phyloP scores from a whole-genome alignment of 2,329 filamentous ascomycete genomes.

The Monascus ruber region DNA sequence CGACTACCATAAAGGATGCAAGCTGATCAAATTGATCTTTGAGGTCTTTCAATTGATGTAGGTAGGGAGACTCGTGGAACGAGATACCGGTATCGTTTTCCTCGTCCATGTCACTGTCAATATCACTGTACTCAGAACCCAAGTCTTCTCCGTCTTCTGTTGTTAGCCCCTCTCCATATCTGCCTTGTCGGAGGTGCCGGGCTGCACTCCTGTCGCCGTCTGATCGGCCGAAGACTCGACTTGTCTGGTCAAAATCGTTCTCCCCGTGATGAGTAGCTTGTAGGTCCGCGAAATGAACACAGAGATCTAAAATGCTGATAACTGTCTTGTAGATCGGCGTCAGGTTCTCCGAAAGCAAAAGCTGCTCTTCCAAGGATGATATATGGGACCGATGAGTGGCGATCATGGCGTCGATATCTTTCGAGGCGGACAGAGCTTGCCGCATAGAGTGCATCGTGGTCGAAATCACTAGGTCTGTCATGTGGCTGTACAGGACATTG shows the following conservation, averaged over 20 bases:
- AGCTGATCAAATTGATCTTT: slow-evolving; percentile 53
- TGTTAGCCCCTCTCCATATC: too few relatives aligned
- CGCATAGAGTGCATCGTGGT: slow-evolving; percentile 49
- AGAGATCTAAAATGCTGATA: slow-evolving; percentile 64
- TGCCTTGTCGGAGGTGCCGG: too few relatives aligned
- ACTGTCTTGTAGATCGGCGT: slow-evolving; percentile 61
- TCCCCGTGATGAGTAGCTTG: slow-evolving; percentile 33
- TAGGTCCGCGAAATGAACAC: slow-evolving; percentile 55
- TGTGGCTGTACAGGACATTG: slow-evolving; percentile 61
- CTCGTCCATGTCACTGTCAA: slow-evolving; percentile 26
- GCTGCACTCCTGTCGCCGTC: too few relatives aligned
- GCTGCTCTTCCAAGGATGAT: slow-evolving; percentile 52
- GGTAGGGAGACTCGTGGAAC: slow-evolving; percentile 34
- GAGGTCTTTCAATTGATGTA: slow-evolving; percentile 45
- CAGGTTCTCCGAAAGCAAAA: slow-evolving; percentile 58
- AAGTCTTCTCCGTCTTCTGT: slow-evolving; percentile 10
- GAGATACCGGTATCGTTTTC: slow-evolving; percentile 31
- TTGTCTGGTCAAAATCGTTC: slow-evolving; percentile 27
- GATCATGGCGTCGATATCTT: slow-evolving; percentile 70
- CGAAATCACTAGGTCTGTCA: slow-evolving; percentile 60
- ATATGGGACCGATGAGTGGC: slow-evolving; percentile 54
- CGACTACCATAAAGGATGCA: slow-evolving; percentile 59
- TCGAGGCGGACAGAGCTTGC: slow-evolving; percentile 45
- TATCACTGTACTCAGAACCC: slow-evolving; percentile 17
- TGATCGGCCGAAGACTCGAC: slow-evolving; percentile 8